Conservation (phyloP, 1,139 yeast genomes). For the Blastobotrys malaysiensis region DNA sequence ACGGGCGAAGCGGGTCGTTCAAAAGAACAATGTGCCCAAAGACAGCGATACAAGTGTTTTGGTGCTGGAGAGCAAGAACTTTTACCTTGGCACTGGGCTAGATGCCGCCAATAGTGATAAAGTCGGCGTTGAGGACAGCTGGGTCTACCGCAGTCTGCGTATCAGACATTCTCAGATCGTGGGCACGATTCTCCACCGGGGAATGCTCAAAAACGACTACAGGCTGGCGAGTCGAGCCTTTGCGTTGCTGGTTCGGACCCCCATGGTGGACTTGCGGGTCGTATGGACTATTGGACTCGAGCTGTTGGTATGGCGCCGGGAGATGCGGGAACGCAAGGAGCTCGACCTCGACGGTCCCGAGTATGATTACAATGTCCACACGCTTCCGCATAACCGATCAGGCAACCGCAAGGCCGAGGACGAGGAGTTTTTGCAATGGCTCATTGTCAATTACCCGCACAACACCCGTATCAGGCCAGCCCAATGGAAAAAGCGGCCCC, state of each 20-base stretch:
- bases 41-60: constrained; percentile 3
- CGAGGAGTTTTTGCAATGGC: constrained; percentile 29
- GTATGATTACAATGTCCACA: constrained; percentile 15
- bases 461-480: constrained; percentile 3
- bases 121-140: constrained; percentile 9
- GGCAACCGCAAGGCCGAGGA: constrained; percentile 14
- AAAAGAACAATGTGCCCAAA: constrained; percentile 9
- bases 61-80: neutral
- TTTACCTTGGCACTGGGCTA: neutral
- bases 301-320: constrained; percentile 28
- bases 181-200: constrained; percentile 20
- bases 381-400: constrained; percentile 12
- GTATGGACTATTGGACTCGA: constrained; percentile 47
- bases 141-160: constrained; percentile 13
- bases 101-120: neutral
- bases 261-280: constrained; percentile 39
- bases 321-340: constrained; percentile 10
- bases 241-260: constrained; percentile 38
- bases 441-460: constrained; percentile 22
- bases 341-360: neutral
- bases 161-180: constrained; percentile 25
- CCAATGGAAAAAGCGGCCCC: constrained; percentile 12
- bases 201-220: constrained; percentile 40
- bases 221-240: constrained; percentile 40
- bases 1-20: constrained; percentile 6